Evolutionary conservation across 805 yeast species (phyloP), one percentile per base, ranked within the genome.

Genomic region (Candida ovalis): DNA sequence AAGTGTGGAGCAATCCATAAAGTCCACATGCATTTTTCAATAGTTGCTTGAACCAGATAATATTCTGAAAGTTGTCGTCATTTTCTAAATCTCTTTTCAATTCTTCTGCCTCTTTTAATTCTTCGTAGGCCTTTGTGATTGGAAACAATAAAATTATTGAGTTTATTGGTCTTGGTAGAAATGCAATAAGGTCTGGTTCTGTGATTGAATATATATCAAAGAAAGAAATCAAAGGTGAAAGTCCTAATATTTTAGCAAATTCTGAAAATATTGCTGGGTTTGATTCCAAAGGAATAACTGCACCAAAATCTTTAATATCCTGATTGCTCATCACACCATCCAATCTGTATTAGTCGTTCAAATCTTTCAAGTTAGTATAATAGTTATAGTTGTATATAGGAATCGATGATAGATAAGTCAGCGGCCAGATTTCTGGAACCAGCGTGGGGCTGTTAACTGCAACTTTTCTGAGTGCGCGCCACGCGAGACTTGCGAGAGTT

Each of bases 21-120:
- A 95, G 76, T 4, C 99, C 99, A 70, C 99, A 92, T 0, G 96
- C 95, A 63, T 92, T 92, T 52, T 78, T 80, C 17, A 94, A 80
- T 0, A 90, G 82, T 60, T 92, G 99, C 55, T 80, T 81, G 57
- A 83, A 80, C 97, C 98, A 94, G n/a, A 75, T 54, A 15, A 82
- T 71, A 10, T 66, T 58, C 6, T 58, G 68, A 5, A 61, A 53
- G 19, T 57, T 48, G 42, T 71, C 72, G 40, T 66, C 64, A 12
- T 58, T 45, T n/a, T 49, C 49, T 4, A 42, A 7, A 15, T 44
- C 57, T 4, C 63, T 54, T 5, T 39, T 17, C 4, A 38, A 49
- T 33, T 45, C 60, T 44, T 53, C 76, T 15, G 55, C 51, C 21
- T 56, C 44, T 41, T 84, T 70, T 47, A 78, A 72, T 15, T 57